A percentile compares a stretch with the other conserved stretches of the same genome.
Conservation (phyloP, 2,329 filamentous ascomycete genomes). For the Talaromyces piceae region DNA sequence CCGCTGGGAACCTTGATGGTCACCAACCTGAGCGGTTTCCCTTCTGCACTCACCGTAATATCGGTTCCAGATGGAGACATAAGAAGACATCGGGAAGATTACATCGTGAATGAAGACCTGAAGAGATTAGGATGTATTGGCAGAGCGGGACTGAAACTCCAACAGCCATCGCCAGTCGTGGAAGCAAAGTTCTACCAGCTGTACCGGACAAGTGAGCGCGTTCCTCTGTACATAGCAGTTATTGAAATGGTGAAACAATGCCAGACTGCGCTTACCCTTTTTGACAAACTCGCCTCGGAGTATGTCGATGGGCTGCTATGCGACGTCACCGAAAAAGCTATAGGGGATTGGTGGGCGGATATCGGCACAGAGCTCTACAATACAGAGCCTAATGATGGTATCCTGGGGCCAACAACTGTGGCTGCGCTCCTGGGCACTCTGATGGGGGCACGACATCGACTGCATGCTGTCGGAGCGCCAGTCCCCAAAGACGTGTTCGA, state of each 20-base stretch:
- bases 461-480: slow-evolving; percentile 76
- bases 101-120: slow-evolving; percentile 89
- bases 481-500: slow-evolving; percentile 91
- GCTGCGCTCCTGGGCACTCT: slow-evolving; percentile 79
- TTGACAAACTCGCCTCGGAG: slow-evolving; percentile 76
- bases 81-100: slow-evolving; percentile 68
- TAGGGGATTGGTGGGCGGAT: slow-evolving; percentile 94
- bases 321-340: slow-evolving; percentile 81
- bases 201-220: slow-evolving; percentile 78
- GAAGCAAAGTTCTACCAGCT: slow-evolving; percentile 87
- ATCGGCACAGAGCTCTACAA: slow-evolving; percentile 89
- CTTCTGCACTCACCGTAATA: slow-evolving; percentile 87
- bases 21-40: slow-evolving; percentile 87
- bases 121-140: slow-evolving; percentile 91
- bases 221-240: slow-evolving; percentile 69
- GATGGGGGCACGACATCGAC: slow-evolving; percentile 80
- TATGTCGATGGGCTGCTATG: slow-evolving; percentile 90
- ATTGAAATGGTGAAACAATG: slow-evolving; percentile 86
- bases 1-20: slow-evolving; percentile 80
- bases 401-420: slow-evolving; percentile 85
- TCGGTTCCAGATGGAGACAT: slow-evolving; percentile 81
- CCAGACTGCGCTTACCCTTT: slow-evolving; percentile 79
- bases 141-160: slow-evolving; percentile 73
- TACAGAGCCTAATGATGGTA: slow-evolving; percentile 84
- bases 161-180: slow-evolving; percentile 69